phyloP scores from a whole-genome alignment of 345 rosid genomes.

The Psidium guajava region DNA sequence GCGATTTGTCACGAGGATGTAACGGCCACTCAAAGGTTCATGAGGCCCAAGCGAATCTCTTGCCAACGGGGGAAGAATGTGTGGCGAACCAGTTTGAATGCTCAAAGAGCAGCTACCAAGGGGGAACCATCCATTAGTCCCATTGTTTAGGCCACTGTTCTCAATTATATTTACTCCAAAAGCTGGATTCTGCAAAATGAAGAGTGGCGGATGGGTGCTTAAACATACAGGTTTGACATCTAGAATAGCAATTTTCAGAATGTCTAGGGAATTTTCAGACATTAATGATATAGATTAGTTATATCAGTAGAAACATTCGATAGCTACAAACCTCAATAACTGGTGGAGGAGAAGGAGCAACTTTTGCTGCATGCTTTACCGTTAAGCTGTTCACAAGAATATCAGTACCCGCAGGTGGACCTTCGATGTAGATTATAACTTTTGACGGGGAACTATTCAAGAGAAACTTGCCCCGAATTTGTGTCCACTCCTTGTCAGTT shows the following conservation, averaged over 20 bases:
- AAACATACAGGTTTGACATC: not conserved
- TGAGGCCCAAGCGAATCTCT: slow-evolving; percentile 63
- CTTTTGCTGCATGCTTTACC: slow-evolving; percentile 68
- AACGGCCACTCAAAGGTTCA: slow-evolving; percentile 64
- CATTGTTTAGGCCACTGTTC: slow-evolving; percentile 54
- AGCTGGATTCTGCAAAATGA: slow-evolving; percentile 46
- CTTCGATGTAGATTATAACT: slow-evolving; percentile 83
- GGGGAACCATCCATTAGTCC: slow-evolving; percentile 78
- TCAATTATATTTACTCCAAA: slow-evolving; percentile 66
- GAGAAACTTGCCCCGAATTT: slow-evolving; percentile 79
- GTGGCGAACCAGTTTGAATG: slow-evolving; percentile 69
- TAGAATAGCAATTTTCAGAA: not conserved
- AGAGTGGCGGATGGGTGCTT: not conserved
- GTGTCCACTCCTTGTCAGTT: slow-evolving; percentile 66
- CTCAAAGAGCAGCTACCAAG: slow-evolving; percentile 72
- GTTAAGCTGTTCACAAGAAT: slow-evolving; percentile 64
- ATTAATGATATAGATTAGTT: not conserved
- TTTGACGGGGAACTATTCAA: slow-evolving; percentile 68
- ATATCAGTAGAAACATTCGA: not conserved
- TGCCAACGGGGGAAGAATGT: slow-evolving; percentile 66
- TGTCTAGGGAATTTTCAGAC: not conserved
- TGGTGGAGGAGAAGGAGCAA: slow-evolving; percentile 55
- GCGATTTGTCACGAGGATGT: slow-evolving; percentile 60
- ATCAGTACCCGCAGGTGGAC: slow-evolving; percentile 88
- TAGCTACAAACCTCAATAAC: slow-evolving; percentile 44